A percentile compares a stretch with the other conserved stretches of the same genome.
Conservation (phyloP, 2,329 filamentous ascomycete species). For the Thelonectria blattea region DNA sequence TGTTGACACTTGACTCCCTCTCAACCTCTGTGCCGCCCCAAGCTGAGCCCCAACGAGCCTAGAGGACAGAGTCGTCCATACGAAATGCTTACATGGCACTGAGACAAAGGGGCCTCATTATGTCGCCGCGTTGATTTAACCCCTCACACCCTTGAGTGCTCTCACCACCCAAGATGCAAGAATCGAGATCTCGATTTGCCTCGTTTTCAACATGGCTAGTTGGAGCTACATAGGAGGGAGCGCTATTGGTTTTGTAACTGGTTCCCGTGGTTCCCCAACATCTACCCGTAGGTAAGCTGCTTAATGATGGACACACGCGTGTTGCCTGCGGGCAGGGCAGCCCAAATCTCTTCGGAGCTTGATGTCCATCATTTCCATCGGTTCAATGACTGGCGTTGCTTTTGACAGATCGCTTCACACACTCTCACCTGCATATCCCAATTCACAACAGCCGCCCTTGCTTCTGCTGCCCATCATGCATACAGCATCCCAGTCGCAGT, state of each 20-base stretch:
- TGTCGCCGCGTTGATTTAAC: constrained; percentile 26
- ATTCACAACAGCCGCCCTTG: background rate
- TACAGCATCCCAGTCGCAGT: constrained; percentile 3
- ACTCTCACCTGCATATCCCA: background rate
- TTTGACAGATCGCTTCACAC: background rate
- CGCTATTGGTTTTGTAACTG: constrained; percentile 22
- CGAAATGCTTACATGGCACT: constrained; percentile 22
- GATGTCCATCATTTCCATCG: too few relatives aligned
- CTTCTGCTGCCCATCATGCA: constrained; percentile 4
- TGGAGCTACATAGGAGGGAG: constrained; percentile 19
- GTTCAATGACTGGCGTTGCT: background rate
- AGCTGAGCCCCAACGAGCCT: constrained; percentile 17
- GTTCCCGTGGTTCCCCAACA: background rate
- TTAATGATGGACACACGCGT: constrained; percentile 4
- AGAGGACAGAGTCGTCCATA: constrained; percentile 21
- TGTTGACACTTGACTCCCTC: constrained; percentile 17
- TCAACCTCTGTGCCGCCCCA: constrained; percentile 15
- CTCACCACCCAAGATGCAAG: constrained; percentile 16
- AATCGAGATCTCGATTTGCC: background rate
- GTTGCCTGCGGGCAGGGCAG: constrained; percentile 1
- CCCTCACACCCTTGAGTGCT: constrained; percentile 30
- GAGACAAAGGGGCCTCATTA: constrained; percentile 26
- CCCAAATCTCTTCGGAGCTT: background rate
- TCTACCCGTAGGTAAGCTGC: background rate
- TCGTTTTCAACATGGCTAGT: background rate